A percentile compares a stretch with the other conserved stretches of the same genome.
These are phyloP conservation scores for Xylaria sp. DNA, from an alignment of 2,329 filamentous ascomycete species.

Conservation along the genomic window DNA sequence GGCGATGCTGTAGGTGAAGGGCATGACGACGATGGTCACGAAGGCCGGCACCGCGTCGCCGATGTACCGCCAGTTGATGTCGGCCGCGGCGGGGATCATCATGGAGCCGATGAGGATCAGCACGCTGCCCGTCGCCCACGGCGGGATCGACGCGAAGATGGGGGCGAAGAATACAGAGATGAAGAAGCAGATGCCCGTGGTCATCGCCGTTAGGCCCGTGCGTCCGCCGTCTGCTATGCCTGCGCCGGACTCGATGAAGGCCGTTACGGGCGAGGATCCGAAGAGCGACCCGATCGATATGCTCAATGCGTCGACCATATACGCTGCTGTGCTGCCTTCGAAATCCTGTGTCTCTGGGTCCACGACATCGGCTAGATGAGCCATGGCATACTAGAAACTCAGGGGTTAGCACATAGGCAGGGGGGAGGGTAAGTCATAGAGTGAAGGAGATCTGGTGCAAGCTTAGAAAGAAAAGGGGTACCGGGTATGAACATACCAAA, in stretches of 20 bases:
- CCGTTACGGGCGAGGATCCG: slow-evolving; percentile 83
- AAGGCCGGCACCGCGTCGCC: slow-evolving; percentile 88
- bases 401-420: slow-evolving; percentile 12
- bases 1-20: slow-evolving; percentile 89
- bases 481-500: slow-evolving; percentile 53
- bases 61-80: slow-evolving; percentile 91
- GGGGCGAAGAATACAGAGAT: slow-evolving; percentile 89
- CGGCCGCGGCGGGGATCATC: slow-evolving; percentile 81
- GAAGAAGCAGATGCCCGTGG: slow-evolving; percentile 85
- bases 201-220: slow-evolving; percentile 84
- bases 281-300: slow-evolving; percentile 85
- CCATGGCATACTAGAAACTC: slow-evolving; percentile 76
- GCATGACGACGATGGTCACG: slow-evolving; percentile 85
- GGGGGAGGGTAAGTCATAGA: neutral
- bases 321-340: slow-evolving; percentile 84
- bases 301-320: slow-evolving; percentile 81
- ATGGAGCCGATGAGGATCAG: slow-evolving; percentile 87
- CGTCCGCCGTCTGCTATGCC: slow-evolving; percentile 89
- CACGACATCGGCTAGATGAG: slow-evolving; percentile 81
- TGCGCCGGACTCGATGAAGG: slow-evolving; percentile 89
- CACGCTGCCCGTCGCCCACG: slow-evolving; percentile 91
- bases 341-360: slow-evolving; percentile 88
- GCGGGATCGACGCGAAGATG: slow-evolving; percentile 88
- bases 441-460: neutral
- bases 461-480: neutral